Evolutionary conservation across 805 yeast genomes (phyloP).

Genomic region (Suhomyces canberraensis): DNA sequence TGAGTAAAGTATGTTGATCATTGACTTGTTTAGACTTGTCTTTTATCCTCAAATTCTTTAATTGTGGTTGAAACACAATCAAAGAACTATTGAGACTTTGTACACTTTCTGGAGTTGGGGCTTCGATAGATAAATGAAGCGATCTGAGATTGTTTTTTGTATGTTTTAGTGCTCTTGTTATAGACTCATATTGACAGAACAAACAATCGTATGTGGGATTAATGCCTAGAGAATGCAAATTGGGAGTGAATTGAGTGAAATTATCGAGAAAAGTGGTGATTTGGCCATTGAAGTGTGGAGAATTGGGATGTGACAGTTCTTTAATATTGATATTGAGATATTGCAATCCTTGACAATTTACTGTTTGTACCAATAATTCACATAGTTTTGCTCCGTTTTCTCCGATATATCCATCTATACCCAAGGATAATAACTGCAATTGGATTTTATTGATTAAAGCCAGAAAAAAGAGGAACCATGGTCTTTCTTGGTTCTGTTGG

Average conservation of each 20-base stretch:
- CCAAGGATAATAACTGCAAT: conserved; percentile 11
- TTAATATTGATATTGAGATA: conserved; percentile 15
- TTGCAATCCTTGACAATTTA: conserved; percentile 13
- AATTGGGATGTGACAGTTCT: conserved; percentile 21
- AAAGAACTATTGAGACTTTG: conserved; percentile 9
- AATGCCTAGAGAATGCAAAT: conserved; percentile 8
- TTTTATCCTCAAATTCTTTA: conserved; percentile 11
- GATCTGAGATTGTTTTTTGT: conserved; percentile 9
- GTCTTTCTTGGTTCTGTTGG: conserved; percentile 8
- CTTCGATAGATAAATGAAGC: conserved; percentile 13
- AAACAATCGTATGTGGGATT: conserved; percentile 21
- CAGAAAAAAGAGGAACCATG: conserved; percentile 21
- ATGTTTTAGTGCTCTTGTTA: conserved; percentile 5
- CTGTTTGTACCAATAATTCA: conserved; percentile 7
- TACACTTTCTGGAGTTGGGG: conserved; percentile 9
- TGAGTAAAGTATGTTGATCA: conserved; percentile 13
- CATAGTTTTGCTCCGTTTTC: conserved; percentile 11
- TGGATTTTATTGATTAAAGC: conserved; percentile 3
- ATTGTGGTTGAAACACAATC: conserved; percentile 8
- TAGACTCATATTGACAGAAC: conserved; percentile 14
- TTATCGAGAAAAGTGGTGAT: conserved; percentile 10
- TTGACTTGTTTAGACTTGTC: conserved; percentile 16
- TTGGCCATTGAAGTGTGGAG: conserved; percentile 11
- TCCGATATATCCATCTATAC: conserved; percentile 22
- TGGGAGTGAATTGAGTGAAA: conserved; percentile 9